Evolutionary conservation across 768 basidiomycete species (phyloP).

Genomic region (Hygrocybe coccinea): DNA sequence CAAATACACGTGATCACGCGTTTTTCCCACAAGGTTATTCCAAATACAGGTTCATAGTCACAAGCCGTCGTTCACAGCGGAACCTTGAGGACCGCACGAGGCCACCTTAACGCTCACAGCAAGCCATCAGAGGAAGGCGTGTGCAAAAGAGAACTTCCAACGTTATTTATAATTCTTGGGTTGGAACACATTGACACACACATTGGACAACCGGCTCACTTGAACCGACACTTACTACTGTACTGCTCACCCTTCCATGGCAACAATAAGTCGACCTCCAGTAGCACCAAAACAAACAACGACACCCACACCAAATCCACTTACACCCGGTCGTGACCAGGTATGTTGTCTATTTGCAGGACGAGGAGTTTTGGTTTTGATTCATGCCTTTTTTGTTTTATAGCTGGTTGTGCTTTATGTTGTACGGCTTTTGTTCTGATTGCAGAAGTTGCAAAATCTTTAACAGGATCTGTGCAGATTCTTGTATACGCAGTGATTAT

Average conservation of each 20-base stretch:
- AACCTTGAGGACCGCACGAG: conserved; percentile 6
- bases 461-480: conserved; percentile 43
- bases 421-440: conserved; percentile 40
- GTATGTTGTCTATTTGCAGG: conserved; percentile 33
- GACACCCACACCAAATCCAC: conserved; percentile 37
- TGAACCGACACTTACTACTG: too few species aligned
- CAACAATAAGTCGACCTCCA: conserved; percentile 35
- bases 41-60: background rate
- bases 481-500: conserved; percentile 83
- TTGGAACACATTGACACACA: too few species aligned
- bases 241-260: background rate
- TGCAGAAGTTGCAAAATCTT: conserved; percentile 8
- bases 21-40: background rate
- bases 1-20: conserved; percentile 3
- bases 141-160: background rate
- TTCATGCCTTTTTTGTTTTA: conserved; percentile 9
- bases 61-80: background rate
- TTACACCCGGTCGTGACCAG: conserved; percentile 69
- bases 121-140: background rate
- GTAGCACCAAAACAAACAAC: conserved; percentile 43
- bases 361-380: conserved; percentile 20
- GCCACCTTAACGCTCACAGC: background rate
- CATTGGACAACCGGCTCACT: too few species aligned
- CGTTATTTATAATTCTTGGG: too few species aligned
- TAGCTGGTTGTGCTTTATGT: conserved; percentile 75